phyloP scores from a whole-genome alignment of 441 rosid genomes.

The Euphorbia celastroides region DNA sequence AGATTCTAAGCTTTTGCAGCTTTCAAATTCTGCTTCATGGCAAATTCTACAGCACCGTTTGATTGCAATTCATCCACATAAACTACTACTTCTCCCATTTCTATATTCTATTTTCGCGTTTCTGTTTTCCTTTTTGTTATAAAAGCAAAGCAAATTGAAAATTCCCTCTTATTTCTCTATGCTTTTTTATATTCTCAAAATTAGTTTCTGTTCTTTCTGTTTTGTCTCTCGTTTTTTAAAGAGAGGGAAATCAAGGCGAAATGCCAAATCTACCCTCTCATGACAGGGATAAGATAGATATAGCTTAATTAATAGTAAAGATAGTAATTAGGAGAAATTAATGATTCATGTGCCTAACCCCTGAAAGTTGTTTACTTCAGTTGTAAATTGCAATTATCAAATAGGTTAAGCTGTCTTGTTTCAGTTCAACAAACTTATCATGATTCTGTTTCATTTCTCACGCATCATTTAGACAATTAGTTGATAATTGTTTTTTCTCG shows the following conservation, averaged over 20 bases:
- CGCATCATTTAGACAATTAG: too few relatives aligned
- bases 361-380: too few relatives aligned
- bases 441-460: background rate
- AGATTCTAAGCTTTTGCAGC: constrained; percentile 63
- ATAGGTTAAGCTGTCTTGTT: background rate
- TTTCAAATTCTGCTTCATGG: constrained; percentile 76
- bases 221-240: constrained; percentile 18
- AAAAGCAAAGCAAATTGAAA: too few relatives aligned
- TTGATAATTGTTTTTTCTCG: too few relatives aligned
- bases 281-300: background rate
- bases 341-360: background rate
- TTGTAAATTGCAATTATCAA: background rate
- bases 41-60: constrained; percentile 67
- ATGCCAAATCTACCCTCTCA: constrained; percentile 32
- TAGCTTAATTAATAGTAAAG: background rate
- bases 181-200: background rate
- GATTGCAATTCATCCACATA: constrained; percentile 38
- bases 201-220: background rate
- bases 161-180: constrained; percentile 1
- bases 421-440: background rate
- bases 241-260: constrained; percentile 1
- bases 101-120: background rate
- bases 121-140: constrained; percentile 6
- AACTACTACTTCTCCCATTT: constrained; percentile 57
- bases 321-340: background rate